Evolutionary conservation across 2,329 filamentous ascomycete species (phyloP).

Genomic region (Curvularia verruculosa): DNA sequence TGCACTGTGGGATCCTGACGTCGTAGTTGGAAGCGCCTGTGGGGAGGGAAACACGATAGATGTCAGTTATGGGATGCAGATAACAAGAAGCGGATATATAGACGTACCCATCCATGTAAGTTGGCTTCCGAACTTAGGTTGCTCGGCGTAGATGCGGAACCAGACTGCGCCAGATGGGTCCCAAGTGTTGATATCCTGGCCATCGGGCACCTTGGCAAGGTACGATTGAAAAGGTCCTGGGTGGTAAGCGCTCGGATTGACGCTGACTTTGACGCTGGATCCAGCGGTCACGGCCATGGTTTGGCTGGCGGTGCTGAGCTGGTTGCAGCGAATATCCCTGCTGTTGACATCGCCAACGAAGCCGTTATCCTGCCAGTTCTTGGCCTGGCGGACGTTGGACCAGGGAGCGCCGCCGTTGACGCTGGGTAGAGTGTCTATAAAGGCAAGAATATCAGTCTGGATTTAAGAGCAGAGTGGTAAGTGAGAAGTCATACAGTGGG

Average conservation of each 20-base stretch:
- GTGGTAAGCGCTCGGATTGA: slow-evolving; percentile 34
- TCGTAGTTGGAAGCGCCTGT: slow-evolving; percentile 19
- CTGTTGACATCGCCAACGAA: slow-evolving; percentile 23
- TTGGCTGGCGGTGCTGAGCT: slow-evolving; percentile 20
- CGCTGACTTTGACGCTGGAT: slow-evolving; percentile 41
- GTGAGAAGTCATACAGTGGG: slow-evolving; percentile 8
- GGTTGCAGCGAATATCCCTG: slow-evolving; percentile 38
- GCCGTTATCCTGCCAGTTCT: slow-evolving; percentile 21
- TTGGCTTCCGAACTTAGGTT: slow-evolving; percentile 14
- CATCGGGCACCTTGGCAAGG: slow-evolving; percentile 46
- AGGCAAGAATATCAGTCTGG: not conserved
- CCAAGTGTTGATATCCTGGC: slow-evolving; percentile 39
- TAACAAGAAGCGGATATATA: too few species aligned
- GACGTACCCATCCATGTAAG: slow-evolving; percentile 18
- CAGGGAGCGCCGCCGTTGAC: slow-evolving; percentile 12
- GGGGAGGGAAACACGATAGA: not conserved
- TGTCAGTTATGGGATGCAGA: not conserved
- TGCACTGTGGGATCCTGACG: slow-evolving; percentile 49
- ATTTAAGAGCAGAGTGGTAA: not conserved
- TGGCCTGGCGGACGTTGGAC: slow-evolving; percentile 13
- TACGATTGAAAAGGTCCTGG: slow-evolving; percentile 48
- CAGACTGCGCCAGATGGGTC: slow-evolving; percentile 45
- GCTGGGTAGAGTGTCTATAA: slow-evolving; percentile 15
- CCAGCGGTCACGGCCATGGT: slow-evolving; percentile 31
- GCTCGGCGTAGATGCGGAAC: slow-evolving; percentile 42